Evolutionary conservation across 73 alveolate species (phyloP), one percentile per base, ranked within the genome.

Genomic region (Paramecium sonneborni): DNA sequence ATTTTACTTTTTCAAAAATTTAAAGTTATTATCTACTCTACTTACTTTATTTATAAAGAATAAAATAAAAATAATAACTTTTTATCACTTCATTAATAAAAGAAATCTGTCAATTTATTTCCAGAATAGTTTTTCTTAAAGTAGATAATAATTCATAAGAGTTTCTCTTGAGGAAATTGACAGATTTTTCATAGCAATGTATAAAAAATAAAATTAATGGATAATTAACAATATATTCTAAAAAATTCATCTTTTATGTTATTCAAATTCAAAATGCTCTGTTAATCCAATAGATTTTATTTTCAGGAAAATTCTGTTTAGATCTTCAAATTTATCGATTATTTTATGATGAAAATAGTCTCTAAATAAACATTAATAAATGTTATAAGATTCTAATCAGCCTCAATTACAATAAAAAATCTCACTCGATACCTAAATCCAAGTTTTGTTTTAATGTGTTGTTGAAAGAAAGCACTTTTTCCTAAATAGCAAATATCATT

Each of bases 181-280:
- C 57, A 85, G 92, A 12, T 85, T 85, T 35, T 85, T 85, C 30
- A 72, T 85, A 8, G 92, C 92, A 41, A 32, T 85, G 35, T 85
- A 56, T 72, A 41, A 85, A 85, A 85, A 56, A 43, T 43, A n/a
- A n/a, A n/a, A n/a, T n/a, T n/a, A n/a, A n/a, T n/a, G n/a, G n/a
- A n/a, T n/a, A n/a, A n/a, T n/a, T n/a, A n/a, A n/a, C n/a, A n/a
- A n/a, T n/a, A n/a, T n/a, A n/a, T n/a, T n/a, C n/a, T n/a, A n/a
- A n/a, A n/a, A n/a, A n/a, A n/a, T n/a, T n/a, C n/a, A n/a, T n/a
- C n/a, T 35, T 6, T 35, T 35, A 35, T 35, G 2, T 35, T 35
- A 35, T 35, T 35, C 43, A 35, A 35, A 35, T 35, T 35, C 6
- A 35, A 4, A 35, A 35, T 35, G 2, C 6, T 35, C 6, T 6